phyloP scores from a whole-genome alignment of 129 eudicot genomes.

The Glebionis coronaria region DNA sequence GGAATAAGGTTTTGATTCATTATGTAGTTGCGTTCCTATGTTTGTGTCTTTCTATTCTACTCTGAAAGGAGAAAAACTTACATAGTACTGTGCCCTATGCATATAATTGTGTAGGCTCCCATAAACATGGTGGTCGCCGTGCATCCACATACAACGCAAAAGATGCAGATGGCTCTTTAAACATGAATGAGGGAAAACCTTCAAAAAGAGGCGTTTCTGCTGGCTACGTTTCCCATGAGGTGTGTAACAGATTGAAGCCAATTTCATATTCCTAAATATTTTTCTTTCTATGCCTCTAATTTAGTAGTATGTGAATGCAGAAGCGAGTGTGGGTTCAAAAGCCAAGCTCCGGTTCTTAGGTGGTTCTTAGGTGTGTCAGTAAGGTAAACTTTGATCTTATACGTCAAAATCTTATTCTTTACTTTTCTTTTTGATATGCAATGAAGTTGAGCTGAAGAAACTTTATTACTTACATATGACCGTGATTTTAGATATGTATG shows the following conservation, averaged over 20 bases:
- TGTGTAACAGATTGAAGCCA: slow-evolving; percentile 20
- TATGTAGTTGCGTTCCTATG: too few species aligned
- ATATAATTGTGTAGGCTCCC: slow-evolving; percentile 44
- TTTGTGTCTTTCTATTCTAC: too few species aligned
- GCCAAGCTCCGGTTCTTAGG: slow-evolving; percentile 82
- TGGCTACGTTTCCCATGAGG: slow-evolving; percentile 71
- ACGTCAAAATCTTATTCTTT: background rate
- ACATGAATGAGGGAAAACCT: slow-evolving; percentile 52
- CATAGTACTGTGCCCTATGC: background rate
- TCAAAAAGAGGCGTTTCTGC: slow-evolving; percentile 58
- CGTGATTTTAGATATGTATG: background rate
- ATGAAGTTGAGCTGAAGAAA: slow-evolving; percentile 16
- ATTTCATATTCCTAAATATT: background rate
- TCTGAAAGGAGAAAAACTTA: slow-evolving; percentile 7
- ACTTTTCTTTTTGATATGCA: slow-evolving; percentile 10
- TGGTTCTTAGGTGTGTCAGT: slow-evolving; percentile 53
- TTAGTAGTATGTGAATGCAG: slow-evolving; percentile 41
- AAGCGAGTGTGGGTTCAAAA: slow-evolving; percentile 97
- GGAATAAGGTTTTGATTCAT: too few species aligned
- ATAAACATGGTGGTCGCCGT: slow-evolving; percentile 70
- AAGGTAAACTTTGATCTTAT: slow-evolving; percentile 45
- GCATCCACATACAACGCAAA: slow-evolving; percentile 43
- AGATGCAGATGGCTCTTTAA: slow-evolving; percentile 54
- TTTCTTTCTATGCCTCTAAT: slow-evolving; percentile 9
- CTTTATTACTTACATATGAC: background rate